These are phyloP conservation scores for Actinidia chinensis DNA, from an alignment of 179 eudicot genomes.

Conservation along the genomic window DNA sequence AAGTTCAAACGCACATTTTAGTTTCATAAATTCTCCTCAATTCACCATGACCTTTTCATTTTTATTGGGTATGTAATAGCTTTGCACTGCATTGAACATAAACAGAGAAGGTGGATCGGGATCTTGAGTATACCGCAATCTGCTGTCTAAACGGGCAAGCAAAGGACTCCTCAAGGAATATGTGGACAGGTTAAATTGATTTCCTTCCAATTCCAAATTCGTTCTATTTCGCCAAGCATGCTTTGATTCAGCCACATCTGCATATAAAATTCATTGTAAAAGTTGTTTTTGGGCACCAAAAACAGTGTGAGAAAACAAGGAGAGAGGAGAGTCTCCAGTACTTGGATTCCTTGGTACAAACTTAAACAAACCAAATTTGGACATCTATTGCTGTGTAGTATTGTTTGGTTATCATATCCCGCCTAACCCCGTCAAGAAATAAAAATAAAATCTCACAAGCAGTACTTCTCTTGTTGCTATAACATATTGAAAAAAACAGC, in stretches of 20 bases:
- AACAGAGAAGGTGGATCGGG: conserved; percentile 90
- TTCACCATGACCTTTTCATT: too few species aligned
- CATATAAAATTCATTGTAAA: not conserved
- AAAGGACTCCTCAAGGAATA: conserved; percentile 87
- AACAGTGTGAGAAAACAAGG: too few species aligned
- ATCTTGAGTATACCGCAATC: conserved; percentile 94
- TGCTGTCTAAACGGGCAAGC: conserved; percentile 93
- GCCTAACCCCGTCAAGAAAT: not conserved
- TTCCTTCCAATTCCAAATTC: not conserved
- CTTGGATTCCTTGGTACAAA: too few species aligned
- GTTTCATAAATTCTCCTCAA: too few species aligned
- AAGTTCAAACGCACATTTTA: too few species aligned
- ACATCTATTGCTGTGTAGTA: too few species aligned
- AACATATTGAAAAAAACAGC: too few species aligned
- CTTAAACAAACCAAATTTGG: too few species aligned
- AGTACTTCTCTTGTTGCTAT: too few species aligned
- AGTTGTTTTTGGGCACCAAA: not conserved
- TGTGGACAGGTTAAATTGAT: conserved; percentile 63
- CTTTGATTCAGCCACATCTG: not conserved
- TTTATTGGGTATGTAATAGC: conserved; percentile 55
- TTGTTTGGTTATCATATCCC: not conserved
- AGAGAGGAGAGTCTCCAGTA: not conserved
- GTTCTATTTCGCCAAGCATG: not conserved
- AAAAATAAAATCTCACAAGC: not conserved
- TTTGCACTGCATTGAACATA: conserved; percentile 81